Percentiles rank a stretch among this genome's conserved stretches.
phyloP scores from a whole-genome alignment of 2,329 filamentous ascomycete species.

The Xylaria sp. region DNA sequence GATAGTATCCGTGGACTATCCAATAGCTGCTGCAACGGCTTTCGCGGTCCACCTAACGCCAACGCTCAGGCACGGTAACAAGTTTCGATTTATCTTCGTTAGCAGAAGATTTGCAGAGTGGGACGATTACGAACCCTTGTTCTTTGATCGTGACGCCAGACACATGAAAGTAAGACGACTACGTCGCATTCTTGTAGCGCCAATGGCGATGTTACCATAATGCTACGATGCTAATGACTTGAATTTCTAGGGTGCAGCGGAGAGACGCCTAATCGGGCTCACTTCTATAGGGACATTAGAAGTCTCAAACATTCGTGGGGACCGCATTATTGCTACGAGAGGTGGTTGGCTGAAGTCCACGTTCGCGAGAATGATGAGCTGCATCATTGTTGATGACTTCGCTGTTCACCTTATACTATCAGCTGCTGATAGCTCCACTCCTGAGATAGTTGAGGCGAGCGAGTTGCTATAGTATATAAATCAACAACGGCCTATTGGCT shows the following conservation, averaged over 20 bases:
- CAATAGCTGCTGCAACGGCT: conserved; percentile 67
- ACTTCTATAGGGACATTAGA: conserved; percentile 43
- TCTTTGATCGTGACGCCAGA: conserved; percentile 52
- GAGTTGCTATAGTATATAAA: background rate
- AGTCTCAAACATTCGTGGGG: conserved; percentile 53
- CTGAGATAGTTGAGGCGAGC: background rate
- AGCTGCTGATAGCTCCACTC: background rate
- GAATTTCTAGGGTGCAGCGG: conserved; percentile 34
- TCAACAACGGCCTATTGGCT: background rate
- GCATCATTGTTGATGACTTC: background rate
- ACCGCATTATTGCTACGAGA: conserved; percentile 46
- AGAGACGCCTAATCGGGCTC: conserved; percentile 54
- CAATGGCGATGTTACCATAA: conserved; percentile 30
- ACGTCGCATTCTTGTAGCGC: background rate
- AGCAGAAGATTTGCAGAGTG: conserved; percentile 52
- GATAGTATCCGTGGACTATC: conserved; percentile 35
- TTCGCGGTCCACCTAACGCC: conserved; percentile 55
- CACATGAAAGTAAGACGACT: conserved; percentile 48
- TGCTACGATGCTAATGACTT: conserved; percentile 1
- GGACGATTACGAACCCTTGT: conserved; percentile 50
- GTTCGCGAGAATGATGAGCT: background rate
- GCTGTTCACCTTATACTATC: background rate
- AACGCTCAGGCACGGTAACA: conserved; percentile 44
- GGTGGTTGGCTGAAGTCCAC: conserved; percentile 28
- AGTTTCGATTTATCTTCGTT: conserved; percentile 58